Base-by-base conservation (phyloP, 495 filamentous ascomycete genomes). In the Cladorrhinum samala region DNA sequence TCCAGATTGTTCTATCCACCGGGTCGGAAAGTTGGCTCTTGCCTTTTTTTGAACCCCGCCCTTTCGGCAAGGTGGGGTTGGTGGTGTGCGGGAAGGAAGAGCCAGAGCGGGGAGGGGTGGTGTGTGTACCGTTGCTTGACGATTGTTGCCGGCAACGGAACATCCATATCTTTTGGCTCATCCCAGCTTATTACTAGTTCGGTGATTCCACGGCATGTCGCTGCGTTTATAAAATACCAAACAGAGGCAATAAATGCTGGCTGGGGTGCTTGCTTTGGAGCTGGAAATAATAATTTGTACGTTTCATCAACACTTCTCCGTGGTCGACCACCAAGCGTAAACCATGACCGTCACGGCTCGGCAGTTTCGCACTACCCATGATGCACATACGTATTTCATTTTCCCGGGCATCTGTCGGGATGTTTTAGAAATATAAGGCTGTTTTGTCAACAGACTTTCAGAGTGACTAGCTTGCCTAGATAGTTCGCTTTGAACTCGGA, bases 141-240 rank as follows among this genome's bases (percentile, higher is more conserved):
- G 30, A 49, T n/a, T 17, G 16, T 55, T 44, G 42, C 48, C 54
- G 54, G 43, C 41, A 47, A 39, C 40, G 19, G 46, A 21, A 3
- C 16, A 11, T 43, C 41, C 16, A 21, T 45, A 24, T 45, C 42
- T 21, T 16, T 43, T n/a, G 21, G 17, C 20, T 43, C 21, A 19
- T 43, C 20, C 42, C n/a, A 19, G 14, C 16, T 25, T 45, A 25
- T 45, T 21, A 21, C 30, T 33, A 18, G 19, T 49, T 68, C 65
- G 65, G 65, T 23, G 65, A 65, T 62, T 64, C 66, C 56, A 56
- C 65, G 65, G 65, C 57, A 64, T 68, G 51, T 33, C 24, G 21
- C 7, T 27, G 17, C 45, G 24, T 47, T 47, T 47, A 2, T 33
- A n/a, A n/a, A n/a, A n/a, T n/a, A n/a, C n/a, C n/a, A n/a, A n/a